Evolutionary conservation across 768 basidiomycete genomes (phyloP), one percentile per base, ranked within the genome.

Genomic region (button mushroom (Agaricus bisporus)): DNA sequence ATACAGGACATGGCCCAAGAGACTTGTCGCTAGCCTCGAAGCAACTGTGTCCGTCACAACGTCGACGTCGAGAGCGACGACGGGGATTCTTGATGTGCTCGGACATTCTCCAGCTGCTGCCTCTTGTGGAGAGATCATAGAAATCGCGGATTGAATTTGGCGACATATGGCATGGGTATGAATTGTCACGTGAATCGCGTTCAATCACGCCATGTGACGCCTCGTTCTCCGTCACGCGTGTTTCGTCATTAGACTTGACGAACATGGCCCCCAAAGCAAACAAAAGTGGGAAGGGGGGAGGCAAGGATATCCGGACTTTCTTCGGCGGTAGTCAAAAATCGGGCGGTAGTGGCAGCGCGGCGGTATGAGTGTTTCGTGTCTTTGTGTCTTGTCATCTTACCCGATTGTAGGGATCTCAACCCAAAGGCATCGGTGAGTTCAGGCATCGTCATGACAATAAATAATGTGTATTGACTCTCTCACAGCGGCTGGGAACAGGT

Each of bases 1-100:
- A 62, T 87, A 91, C 15, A 91, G 64, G 2, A 89, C 75, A 62
- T 90, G 87, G 0, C 81, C 81, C 0, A 91, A 68, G 25, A 89
- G 65, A 54, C 77, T 79, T 11, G 74, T 71, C 2, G 86, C 81
- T 1, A 91, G 75, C 18, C 76, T 75, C 1, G 84, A 81, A 9
- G 88, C 88, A 64, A 85, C 73, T 5, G 68, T 69, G 51, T 81
- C 80, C 18, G 77, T 75, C 17, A 91, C 75, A 1, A 60, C 55
- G 9, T 82, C 77, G 3, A 72, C 61, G 42, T 85, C 78, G 32
- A 90, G 70, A 49, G 57, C 61, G 6, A 74, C 71, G 12, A 71
- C 56, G 0, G 74, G 72, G 29, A 71, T 64, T 48, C 57, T 64
- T 44, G 62, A 26, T 12, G 38, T 12, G 15, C 15, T 26, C 9